Evolutionary conservation across 768 basidiomycete species (phyloP), one percentile per base, ranked within the genome.

Genomic region (Hericium alpestre): DNA sequence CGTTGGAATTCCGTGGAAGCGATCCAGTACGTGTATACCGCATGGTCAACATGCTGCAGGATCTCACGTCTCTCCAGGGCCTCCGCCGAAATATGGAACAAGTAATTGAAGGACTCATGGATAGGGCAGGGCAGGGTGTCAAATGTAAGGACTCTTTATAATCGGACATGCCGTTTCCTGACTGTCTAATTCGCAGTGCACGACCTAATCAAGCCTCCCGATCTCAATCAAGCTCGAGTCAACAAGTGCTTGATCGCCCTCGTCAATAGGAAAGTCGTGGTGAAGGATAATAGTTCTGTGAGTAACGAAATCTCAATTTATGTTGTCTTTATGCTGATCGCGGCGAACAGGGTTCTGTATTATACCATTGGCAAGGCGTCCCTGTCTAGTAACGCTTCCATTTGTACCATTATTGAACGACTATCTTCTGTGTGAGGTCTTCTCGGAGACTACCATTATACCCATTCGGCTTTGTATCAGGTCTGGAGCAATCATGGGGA

Each of bases 241-340:
- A 95, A 96, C 70, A 94, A 92, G 68, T 95, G 92, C 63, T 76
- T 97, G 39, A 92, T 97, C 54, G 90, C 92, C 1, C 74, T 97
- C 7, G 92, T 94, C 4, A 87, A 86, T 65, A 79, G 90, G 51
- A 95, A 94, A 66, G 78, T 90, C 18, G 88, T 93, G 0, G 75
- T 74, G 56, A 94, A 93, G 69, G 83, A 88, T 46, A 88, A 76
- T 57, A 68, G 66, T 56, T 65, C 71, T 38, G 71, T 71, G 25
- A 12, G 67, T 65, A 23, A 13, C 39, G 1, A 23, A 13, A 22
- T 52, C 38, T 2, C 8, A 13, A 0, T 43, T 10, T 46, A 15
- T 0, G 16, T 3, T 40, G n/a, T 32, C 23, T 5, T 18, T n/a
- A 49, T 39, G 16, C 22, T 49, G 23, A 55, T 10, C 38, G 12